phyloP scores from a whole-genome alignment of 257 asterid species.

The Solanum clarkiae region DNA sequence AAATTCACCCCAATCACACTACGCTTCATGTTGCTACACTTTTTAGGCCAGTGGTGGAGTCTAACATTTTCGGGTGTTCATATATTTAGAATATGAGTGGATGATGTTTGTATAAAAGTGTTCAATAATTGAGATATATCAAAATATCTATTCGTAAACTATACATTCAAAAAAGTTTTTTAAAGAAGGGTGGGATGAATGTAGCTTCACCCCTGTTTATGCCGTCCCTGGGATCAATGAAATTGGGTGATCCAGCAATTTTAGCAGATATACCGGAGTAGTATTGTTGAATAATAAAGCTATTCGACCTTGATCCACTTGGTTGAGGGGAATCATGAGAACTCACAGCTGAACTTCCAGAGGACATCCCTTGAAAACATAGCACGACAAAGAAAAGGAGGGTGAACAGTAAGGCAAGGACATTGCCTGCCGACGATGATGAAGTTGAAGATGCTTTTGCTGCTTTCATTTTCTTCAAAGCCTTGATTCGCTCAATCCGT shows the following conservation, averaged over 20 bases:
- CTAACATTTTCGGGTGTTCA: no score
- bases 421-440: constrained; percentile 34
- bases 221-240: no score
- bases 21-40: not conserved
- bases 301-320: not conserved
- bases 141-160: no score
- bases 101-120: no score
- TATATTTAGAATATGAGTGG: no score
- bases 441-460: constrained; percentile 34
- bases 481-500: constrained; percentile 67
- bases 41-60: not conserved
- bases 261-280: no score
- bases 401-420: constrained; percentile 60
- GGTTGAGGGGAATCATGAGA: not conserved
- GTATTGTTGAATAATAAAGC: not conserved
- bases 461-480: constrained; percentile 54
- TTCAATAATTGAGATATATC: no score
- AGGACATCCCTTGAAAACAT: constrained; percentile 39
- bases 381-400: constrained; percentile 49
- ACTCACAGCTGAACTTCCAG: constrained; percentile 10
- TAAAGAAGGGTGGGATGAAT: no score
- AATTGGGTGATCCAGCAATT: not conserved
- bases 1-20: not conserved
- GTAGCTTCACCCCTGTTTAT: no score
- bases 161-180: no score